These are phyloP conservation scores for Taphrina communis DNA, from an alignment of 1,139 yeast species.

Conservation along the genomic window DNA sequence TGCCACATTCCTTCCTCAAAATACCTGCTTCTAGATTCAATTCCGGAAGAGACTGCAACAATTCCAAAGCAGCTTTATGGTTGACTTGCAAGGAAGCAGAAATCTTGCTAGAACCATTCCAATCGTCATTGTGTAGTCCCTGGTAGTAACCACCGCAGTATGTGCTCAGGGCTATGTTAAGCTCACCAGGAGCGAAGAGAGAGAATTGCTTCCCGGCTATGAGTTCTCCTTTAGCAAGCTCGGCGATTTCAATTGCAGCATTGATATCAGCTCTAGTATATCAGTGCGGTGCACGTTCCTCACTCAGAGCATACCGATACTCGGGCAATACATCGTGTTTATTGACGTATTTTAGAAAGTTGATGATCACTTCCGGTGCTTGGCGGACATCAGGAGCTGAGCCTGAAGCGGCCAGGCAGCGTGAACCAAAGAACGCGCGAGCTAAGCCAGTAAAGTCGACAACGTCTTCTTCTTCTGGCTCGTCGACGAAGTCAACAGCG, in stretches of 20 bases:
- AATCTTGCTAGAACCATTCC: not conserved
- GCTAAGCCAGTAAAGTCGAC: conserved; percentile 28
- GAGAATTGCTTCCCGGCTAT: conserved; percentile 15
- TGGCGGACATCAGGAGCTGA: conserved; percentile 21
- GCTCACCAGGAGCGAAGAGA: conserved; percentile 14
- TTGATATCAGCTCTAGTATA: not conserved
- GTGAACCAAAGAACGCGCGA: conserved; percentile 26
- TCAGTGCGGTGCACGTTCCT: not conserved
- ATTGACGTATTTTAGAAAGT: conserved; percentile 26
- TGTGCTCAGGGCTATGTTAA: conserved; percentile 15
- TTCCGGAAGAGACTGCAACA: not conserved
- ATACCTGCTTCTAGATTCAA: not conserved
- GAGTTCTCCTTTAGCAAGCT: conserved; percentile 6
- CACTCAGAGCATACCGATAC: not conserved
- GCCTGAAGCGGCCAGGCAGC: conserved; percentile 28
- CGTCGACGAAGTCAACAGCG: conserved; percentile 10
- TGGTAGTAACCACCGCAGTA: conserved; percentile 19
- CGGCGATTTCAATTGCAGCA: conserved; percentile 16
- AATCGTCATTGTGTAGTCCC: not conserved
- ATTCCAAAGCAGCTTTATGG: not conserved
- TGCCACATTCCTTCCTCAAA: not conserved
- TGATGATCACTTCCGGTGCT: conserved; percentile 35
- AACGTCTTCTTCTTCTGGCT: not conserved
- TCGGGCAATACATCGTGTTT: conserved; percentile 33
- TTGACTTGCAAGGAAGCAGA: not conserved